These are phyloP conservation scores for Spencermartinsiella europaea DNA, from an alignment of 805 yeast genomes.

Conservation along the genomic window DNA sequence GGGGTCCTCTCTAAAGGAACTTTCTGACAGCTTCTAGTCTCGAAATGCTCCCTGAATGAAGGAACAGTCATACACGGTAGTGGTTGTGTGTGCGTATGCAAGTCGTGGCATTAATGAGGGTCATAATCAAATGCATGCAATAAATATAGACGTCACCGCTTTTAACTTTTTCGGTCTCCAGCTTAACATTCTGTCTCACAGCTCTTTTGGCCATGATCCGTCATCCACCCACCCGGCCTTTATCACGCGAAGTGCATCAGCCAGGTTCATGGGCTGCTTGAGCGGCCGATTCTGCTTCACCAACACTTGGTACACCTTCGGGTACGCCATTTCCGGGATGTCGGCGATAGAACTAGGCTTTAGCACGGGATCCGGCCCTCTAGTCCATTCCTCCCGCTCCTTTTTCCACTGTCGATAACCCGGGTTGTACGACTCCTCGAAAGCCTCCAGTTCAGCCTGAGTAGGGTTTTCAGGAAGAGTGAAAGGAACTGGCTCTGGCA, in stretches of 20 bases:
- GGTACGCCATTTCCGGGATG: conserved; percentile 30
- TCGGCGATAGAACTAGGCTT: conserved; percentile 23
- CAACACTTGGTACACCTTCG: conserved; percentile 56
- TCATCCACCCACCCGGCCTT: conserved; percentile 82
- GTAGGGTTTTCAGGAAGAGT: conserved; percentile 3
- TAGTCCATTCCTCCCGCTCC: conserved; percentile 63
- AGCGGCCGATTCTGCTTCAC: conserved; percentile 66
- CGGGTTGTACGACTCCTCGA: conserved; percentile 40
- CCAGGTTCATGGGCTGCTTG: conserved; percentile 65
- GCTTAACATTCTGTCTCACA: no score
- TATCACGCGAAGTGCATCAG: conserved; percentile 64
- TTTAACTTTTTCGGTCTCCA: no score
- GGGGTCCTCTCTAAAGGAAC: no score
- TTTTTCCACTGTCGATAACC: conserved; percentile 66
- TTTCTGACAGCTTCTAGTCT: no score
- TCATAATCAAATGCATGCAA: no score
- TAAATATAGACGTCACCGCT: no score
- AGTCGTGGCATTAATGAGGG: no score
- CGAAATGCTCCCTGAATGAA: no score
- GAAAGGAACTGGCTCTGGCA: background rate
- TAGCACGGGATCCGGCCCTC: conserved; percentile 21
- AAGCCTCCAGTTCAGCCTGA: conserved; percentile 18
- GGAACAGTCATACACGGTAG: no score
- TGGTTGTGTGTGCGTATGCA: no score
- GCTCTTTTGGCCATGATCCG: conserved; percentile 52